Conservation (phyloP, 2,329 filamentous ascomycete species). For the Paracoccidioides brasiliensis region DNA sequence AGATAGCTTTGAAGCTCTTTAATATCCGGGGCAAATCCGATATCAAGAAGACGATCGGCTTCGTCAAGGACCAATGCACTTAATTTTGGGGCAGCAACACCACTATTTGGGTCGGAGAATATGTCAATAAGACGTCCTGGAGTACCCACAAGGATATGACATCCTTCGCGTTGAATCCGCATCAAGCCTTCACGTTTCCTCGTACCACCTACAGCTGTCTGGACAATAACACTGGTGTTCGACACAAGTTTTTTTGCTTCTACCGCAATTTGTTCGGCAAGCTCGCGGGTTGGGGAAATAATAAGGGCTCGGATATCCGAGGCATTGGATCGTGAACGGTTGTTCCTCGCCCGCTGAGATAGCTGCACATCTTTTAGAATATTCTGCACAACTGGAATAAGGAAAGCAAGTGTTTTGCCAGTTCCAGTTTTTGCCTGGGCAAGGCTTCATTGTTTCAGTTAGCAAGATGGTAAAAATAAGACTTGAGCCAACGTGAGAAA, state of each 20-base stretch:
- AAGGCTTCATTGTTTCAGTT: conserved; percentile 40
- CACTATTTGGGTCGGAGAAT: conserved; percentile 50
- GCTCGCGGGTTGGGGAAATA: conserved; percentile 50
- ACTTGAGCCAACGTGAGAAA: background rate
- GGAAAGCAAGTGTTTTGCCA: conserved; percentile 89
- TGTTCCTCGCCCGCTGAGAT: conserved; percentile 2
- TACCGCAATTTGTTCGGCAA: conserved; percentile 50
- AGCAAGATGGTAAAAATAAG: conserved; percentile 8
- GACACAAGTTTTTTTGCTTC: conserved; percentile 59
- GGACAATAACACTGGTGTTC: conserved; percentile 54
- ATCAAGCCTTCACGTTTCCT: conserved; percentile 56
- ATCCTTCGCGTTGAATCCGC: conserved; percentile 59
- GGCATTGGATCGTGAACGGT: conserved; percentile 13
- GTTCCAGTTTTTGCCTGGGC: conserved; percentile 96
- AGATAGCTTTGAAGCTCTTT: conserved; percentile 47
- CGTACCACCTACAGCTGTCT: conserved; percentile 84
- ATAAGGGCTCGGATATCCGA: conserved; percentile 47
- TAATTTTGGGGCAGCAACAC: conserved; percentile 51
- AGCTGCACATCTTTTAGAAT: conserved; percentile 47
- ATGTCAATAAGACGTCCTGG: conserved; percentile 80
- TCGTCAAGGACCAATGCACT: conserved; percentile 51
- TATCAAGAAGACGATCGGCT: conserved; percentile 53
- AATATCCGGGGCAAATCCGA: conserved; percentile 55
- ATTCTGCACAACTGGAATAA: conserved; percentile 71
- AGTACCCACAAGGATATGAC: conserved; percentile 80